Conservation (phyloP, 768 basidiomycete species). For the Calocera viscosa region DNA sequence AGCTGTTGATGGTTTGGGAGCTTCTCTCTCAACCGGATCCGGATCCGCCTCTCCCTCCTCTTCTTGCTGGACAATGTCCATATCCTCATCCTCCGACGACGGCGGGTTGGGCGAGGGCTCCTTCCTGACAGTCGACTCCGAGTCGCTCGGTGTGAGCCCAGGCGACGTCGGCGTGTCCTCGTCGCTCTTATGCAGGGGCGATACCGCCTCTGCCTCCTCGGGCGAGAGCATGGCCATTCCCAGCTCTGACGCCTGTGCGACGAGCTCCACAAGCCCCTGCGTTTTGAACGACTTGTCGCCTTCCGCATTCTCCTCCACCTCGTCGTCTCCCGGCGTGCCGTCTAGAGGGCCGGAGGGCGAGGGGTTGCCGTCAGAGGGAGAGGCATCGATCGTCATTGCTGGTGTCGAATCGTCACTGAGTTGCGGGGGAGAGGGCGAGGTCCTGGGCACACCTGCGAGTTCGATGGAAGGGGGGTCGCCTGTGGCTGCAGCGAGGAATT, state of each 20-base stretch:
- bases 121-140: neutral
- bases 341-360: neutral
- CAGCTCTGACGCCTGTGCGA: conserved; percentile 9
- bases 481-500: neutral
- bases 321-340: neutral
- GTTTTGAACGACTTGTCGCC: conserved; percentile 6
- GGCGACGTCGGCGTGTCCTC: conserved; percentile 7
- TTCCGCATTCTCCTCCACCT: neutral
- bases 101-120: neutral
- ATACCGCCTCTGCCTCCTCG: conserved; percentile 8
- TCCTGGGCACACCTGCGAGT: conserved; percentile 7
- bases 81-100: neutral
- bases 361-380: neutral
- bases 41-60: neutral
- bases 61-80: neutral
- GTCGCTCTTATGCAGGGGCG: neutral
- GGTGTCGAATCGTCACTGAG: neutral
- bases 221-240: neutral
- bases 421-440: conserved; percentile 9
- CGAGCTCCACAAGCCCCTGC: neutral
- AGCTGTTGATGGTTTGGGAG: neutral
- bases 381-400: neutral
- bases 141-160: neutral
- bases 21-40: neutral
- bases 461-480: too few species aligned